phyloP scores from a whole-genome alignment of 371 early-diverging fungal genomes.

The Syncephalastrum sp. region DNA sequence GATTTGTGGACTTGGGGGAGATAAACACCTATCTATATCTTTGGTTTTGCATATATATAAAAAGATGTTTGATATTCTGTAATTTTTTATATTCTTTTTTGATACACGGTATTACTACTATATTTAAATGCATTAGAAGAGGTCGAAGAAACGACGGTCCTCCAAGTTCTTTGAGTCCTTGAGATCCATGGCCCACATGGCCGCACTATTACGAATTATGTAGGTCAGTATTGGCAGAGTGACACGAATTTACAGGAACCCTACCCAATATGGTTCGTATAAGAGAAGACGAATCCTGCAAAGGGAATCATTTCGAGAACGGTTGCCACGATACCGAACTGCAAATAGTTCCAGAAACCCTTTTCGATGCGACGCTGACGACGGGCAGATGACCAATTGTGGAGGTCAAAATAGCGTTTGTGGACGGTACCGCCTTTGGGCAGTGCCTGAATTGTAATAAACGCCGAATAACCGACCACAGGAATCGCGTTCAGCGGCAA shows the following conservation, averaged over 20 bases:
- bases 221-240: background rate
- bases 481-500: conserved; percentile 39
- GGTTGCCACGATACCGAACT: conserved; percentile 42
- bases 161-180: conserved; percentile 10
- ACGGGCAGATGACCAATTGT: conserved; percentile 26
- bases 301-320: conserved; percentile 44
- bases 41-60: conserved; percentile 3
- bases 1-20: background rate
- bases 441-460: conserved; percentile 34
- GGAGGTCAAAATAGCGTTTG: conserved; percentile 34
- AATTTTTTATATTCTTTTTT: background rate
- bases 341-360: conserved; percentile 33
- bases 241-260: background rate
- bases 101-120: no score
- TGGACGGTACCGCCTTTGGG: conserved; percentile 34
- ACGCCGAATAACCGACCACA: conserved; percentile 28
- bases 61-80: background rate
- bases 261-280: conserved; percentile 47
- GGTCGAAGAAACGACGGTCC: conserved; percentile 5
- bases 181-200: conserved; percentile 41
- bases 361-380: conserved; percentile 32
- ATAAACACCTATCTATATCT: background rate
- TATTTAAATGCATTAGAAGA: background rate
- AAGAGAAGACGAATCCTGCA: conserved; percentile 40
- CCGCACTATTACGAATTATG: conserved; percentile 21